Evolutionary conservation across 257 asterid species (phyloP).

Genomic region (Solanum clarkiae): DNA sequence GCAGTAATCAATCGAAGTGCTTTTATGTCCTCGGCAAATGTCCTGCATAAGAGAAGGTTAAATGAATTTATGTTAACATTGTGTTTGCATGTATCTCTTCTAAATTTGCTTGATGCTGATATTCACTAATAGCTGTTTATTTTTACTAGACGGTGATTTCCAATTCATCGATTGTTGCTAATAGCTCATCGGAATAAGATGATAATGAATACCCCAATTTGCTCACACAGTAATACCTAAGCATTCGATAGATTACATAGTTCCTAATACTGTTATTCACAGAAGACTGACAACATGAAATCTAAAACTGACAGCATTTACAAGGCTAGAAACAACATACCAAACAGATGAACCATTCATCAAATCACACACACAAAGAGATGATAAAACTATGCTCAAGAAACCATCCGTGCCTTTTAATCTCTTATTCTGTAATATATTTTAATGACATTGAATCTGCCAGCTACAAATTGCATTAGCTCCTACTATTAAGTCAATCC

Average conservation of each 20-base stretch:
- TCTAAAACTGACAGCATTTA: background rate
- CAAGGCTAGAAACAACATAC: background rate
- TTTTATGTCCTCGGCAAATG: slow-evolving; percentile 63
- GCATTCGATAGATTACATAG: background rate
- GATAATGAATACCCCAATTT: background rate
- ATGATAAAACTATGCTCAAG: background rate
- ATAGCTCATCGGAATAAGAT: background rate
- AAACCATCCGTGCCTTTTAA: background rate
- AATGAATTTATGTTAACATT: background rate
- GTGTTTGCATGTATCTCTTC: background rate
- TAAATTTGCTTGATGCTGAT: background rate
- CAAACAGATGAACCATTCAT: background rate
- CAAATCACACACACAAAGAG: background rate
- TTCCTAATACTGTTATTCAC: background rate
- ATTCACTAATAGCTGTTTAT: background rate
- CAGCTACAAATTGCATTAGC: background rate
- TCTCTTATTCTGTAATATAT: background rate
- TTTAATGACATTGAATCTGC: background rate
- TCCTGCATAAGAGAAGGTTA: slow-evolving; percentile 30
- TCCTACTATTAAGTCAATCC: background rate
- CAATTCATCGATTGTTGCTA: background rate
- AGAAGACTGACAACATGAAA: background rate
- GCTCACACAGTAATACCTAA: background rate
- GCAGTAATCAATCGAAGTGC: slow-evolving; percentile 68
- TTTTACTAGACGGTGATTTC: background rate